phyloP scores from a whole-genome alignment of 148 eudicot species.

The Diospyros kaki region DNA sequence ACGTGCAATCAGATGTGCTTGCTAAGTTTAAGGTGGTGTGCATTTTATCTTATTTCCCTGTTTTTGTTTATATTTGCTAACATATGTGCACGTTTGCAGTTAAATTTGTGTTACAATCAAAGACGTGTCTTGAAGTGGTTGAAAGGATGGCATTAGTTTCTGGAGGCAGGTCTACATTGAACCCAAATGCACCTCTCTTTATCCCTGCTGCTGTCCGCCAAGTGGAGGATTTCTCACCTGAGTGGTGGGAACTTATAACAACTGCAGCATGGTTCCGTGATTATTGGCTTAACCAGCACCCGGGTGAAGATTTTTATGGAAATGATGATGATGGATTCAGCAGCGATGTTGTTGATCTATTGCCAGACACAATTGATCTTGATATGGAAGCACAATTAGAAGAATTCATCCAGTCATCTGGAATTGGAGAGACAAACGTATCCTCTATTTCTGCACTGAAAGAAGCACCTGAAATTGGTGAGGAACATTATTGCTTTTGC shows the following conservation, averaged over 20 bases:
- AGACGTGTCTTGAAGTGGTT: slow-evolving; percentile 3
- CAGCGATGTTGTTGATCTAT: slow-evolving; percentile 47
- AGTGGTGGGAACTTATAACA: slow-evolving; percentile 84
- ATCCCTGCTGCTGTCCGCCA: slow-evolving; percentile 84
- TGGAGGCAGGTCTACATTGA: slow-evolving; percentile 66
- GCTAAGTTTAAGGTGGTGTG: too few species aligned
- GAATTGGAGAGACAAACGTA: slow-evolving; percentile 37
- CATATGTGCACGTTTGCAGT: not conserved
- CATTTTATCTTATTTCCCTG: not conserved
- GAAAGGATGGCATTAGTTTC: slow-evolving; percentile 69
- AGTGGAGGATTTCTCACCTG: slow-evolving; percentile 91
- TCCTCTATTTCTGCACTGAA: slow-evolving; percentile 17
- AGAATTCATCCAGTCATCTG: slow-evolving; percentile 69
- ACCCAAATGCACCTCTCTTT: slow-evolving; percentile 89
- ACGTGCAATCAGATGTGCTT: not conserved
- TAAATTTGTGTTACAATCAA: not conserved
- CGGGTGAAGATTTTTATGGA: slow-evolving; percentile 52
- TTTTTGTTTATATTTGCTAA: not conserved
- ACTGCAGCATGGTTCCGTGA: slow-evolving; percentile 84
- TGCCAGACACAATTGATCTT: slow-evolving; percentile 83
- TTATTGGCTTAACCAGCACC: slow-evolving; percentile 88
- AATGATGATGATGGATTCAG: slow-evolving; percentile 28
- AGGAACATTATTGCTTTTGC: not conserved
- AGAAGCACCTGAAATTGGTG: slow-evolving; percentile 34
- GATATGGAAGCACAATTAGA: slow-evolving; percentile 76